These are phyloP conservation scores for Grosmannia penicillata DNA, from an alignment of 2,329 filamentous ascomycete genomes.

Conservation along the genomic window DNA sequence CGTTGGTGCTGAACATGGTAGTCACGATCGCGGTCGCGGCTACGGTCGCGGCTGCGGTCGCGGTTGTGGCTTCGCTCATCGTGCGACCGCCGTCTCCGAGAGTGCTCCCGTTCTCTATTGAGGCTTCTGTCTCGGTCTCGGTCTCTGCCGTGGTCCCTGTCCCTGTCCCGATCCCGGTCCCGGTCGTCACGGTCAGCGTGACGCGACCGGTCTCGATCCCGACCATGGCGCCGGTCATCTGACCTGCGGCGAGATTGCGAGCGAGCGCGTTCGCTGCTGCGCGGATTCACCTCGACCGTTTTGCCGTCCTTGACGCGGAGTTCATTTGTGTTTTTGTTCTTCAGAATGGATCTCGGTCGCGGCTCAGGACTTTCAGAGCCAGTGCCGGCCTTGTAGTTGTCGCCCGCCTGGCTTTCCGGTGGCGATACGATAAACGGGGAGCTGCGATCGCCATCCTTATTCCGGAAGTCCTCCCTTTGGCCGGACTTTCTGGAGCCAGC, in stretches of 20 bases:
- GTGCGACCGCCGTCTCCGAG: constrained; percentile 3
- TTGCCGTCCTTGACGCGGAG: constrained; percentile 36
- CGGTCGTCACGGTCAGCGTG: not conserved
- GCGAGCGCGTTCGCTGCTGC: not conserved
- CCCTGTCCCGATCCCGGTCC: not conserved
- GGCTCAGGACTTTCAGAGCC: constrained; percentile 13
- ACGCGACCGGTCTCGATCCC: constrained; percentile 2
- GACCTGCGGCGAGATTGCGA: too few species aligned
- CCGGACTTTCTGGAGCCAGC: not conserved
- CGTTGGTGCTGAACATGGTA: not conserved
- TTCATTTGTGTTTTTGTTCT: constrained; percentile 43
- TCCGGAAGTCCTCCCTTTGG: not conserved
- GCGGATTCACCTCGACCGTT: constrained; percentile 25
- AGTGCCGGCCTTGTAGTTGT: constrained; percentile 18
- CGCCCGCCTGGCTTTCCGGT: constrained; percentile 14
- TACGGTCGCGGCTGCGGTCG: constrained; percentile 19
- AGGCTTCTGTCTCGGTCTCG: constrained; percentile 17
- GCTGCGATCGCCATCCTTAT: not conserved
- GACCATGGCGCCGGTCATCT: too few species aligned
- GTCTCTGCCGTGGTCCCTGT: constrained; percentile 15
- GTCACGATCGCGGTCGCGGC: constrained; percentile 19
- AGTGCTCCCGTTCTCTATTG: constrained; percentile 10
- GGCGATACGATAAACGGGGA: constrained; percentile 25
- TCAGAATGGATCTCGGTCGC: constrained; percentile 43
- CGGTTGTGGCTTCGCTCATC: constrained; percentile 12